These are phyloP conservation scores for Cladosporium sp. DNA, from an alignment of 2,329 filamentous ascomycete species.

Conservation along the genomic window DNA sequence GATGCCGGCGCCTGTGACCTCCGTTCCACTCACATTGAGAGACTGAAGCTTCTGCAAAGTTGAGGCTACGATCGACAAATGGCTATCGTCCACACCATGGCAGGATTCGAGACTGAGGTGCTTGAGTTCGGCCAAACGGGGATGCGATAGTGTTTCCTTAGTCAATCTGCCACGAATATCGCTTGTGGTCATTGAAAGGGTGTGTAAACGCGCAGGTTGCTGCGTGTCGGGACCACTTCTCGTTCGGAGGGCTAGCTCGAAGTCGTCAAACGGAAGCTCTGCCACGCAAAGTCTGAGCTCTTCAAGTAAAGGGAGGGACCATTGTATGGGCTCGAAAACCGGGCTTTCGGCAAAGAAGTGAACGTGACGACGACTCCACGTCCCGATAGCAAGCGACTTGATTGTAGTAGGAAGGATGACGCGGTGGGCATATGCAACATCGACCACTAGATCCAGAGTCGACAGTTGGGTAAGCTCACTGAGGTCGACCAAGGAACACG, in stretches of 20 bases:
- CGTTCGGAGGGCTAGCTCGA: neutral
- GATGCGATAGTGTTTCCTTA: slow-evolving; percentile 4
- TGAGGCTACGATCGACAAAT: slow-evolving; percentile 33
- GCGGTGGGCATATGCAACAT: neutral
- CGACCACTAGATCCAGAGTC: neutral
- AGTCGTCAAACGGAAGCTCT: neutral
- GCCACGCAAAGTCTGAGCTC: neutral
- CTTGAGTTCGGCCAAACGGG: slow-evolving; percentile 11
- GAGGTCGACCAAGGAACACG: neutral
- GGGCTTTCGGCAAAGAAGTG: neutral
- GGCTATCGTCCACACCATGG: slow-evolving; percentile 32
- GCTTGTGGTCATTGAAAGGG: slow-evolving; percentile 11
- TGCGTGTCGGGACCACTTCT: neutral
- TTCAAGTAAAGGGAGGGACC: neutral
- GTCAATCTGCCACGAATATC: neutral
- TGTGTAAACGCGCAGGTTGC: neutral
- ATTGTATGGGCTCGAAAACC: neutral
- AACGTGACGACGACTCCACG: neutral
- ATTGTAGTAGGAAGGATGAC: neutral
- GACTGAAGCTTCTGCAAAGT: slow-evolving; percentile 26
- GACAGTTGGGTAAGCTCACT: neutral
- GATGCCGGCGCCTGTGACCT: slow-evolving; percentile 44
- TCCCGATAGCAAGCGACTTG: slow-evolving; percentile 9
- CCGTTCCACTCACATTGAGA: slow-evolving; percentile 40
- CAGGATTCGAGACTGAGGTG: slow-evolving; percentile 8